Evolutionary conservation across 2,329 filamentous ascomycete species (phyloP), one percentile per base, ranked within the genome.

Genomic region (Fusarium cyanostomum): DNA sequence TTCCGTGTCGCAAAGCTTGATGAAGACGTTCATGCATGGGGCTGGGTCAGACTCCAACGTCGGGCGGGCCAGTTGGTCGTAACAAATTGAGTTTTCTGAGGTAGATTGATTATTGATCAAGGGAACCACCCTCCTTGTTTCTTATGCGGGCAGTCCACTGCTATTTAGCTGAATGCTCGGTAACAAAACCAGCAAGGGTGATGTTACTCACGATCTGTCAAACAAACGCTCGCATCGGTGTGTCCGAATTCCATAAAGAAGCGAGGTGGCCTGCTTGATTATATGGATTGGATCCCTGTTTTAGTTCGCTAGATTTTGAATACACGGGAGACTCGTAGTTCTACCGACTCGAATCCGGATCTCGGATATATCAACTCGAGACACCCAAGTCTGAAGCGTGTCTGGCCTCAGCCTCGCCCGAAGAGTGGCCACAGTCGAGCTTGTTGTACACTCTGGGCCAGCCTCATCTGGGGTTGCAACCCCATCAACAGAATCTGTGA

Each of bases 11-110:
- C 58, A 62, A 49, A 53, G 28, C 42, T 50, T 39, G 54, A 55
- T 59, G 33, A 62, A 35, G 42, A 63, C 28, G 18, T 58, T 46
- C 39, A 63, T 66, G 62, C 58, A 65, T n/a, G 49, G 62, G 44
- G 48, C 33, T 41, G n/a, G 15, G 16, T 52, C 30, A 52, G 30
- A 35, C 28, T 44, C 30, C 28, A 51, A 43, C 46, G 7, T 38
- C 46, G 35, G 27, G n/a, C 49, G 41, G 31, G 21, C 42, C 44
- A 43, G 39, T 43, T 48, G 34, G 39, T 5, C 27, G 15, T 16
- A 35, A 12, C 27, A 37, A 28, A 26, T 38, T 59, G 31, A 8
- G 16, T 52, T 62, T 52, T 63, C 39, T 48, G 44, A 28, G 31
- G 44, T 59, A 63, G 42, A 65, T 63, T 59, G 62, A 39, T 34